Percentiles rank a stretch among this genome's conserved stretches.
Conservation (phyloP, 2,329 filamentous ascomycete species). For the Cercospora nicotianae region DNA sequence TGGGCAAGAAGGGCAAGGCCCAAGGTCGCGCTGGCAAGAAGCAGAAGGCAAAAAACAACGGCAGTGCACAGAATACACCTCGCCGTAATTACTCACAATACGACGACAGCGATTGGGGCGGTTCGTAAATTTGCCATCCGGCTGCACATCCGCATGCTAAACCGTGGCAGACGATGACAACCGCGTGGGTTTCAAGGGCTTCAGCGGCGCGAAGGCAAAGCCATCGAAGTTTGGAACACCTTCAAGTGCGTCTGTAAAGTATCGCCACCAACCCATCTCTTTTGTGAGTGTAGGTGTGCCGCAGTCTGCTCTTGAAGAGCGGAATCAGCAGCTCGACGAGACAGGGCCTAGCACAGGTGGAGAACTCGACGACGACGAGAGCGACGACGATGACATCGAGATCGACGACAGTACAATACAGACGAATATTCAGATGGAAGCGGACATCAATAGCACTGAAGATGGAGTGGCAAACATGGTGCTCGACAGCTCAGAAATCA, state of each 20-base stretch:
- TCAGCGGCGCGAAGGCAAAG: slow-evolving; percentile 25
- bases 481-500: slow-evolving; percentile 29
- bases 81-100: slow-evolving; percentile 14
- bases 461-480: slow-evolving; percentile 37
- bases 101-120: slow-evolving; percentile 24
- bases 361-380: slow-evolving; percentile 24
- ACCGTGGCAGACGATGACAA: slow-evolving; percentile 22
- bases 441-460: slow-evolving; percentile 35
- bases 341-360: background rate
- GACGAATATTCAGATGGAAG: slow-evolving; percentile 35
- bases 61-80: slow-evolving; percentile 13
- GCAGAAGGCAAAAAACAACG: slow-evolving; percentile 28
- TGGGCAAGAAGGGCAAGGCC: slow-evolving; percentile 30
- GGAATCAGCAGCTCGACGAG: slow-evolving; percentile 26
- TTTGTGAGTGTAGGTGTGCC: slow-evolving; percentile 62
- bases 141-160: slow-evolving; percentile 12
- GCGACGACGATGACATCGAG: slow-evolving; percentile 28
- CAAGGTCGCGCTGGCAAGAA: slow-evolving; percentile 32
- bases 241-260: slow-evolving; percentile 50
- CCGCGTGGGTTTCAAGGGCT: slow-evolving; percentile 33
- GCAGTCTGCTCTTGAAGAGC: slow-evolving; percentile 34
- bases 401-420: slow-evolving; percentile 31
- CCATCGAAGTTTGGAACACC: slow-evolving; percentile 31
- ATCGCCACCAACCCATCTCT: slow-evolving; percentile 57
- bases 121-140: slow-evolving; percentile 12